Base-by-base conservation (phyloP, 805 yeast species). In the Candida arabinofermentans region DNA sequence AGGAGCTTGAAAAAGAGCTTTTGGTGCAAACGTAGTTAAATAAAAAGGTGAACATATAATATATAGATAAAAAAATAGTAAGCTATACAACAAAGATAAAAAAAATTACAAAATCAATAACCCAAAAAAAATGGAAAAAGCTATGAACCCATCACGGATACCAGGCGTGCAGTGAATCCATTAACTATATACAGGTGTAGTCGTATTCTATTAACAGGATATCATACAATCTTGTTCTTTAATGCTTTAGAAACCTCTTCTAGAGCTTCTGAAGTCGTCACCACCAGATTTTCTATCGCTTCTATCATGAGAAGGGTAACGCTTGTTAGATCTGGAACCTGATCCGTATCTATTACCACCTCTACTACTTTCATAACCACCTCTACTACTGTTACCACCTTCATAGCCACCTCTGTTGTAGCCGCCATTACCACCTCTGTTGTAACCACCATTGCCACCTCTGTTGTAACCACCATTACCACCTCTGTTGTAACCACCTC, bases 401-500 rank as follows among this genome's bases (percentile, higher is more conserved):
- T 37, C 29, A 24, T 34, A 14, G 24, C 24, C 24, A 6, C 31
- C 31, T 9, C 40, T 41, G 36, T 33, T 23, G 29, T 39, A 27
- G 14, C 39, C 24, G 16, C 33, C 24, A 18, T 39, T 27, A 14
- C 43, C 39, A 22, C 19, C 34, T 40, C 45, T 30, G 30, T 37
- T 27, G 21, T 34, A 22, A 29, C 39, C 21, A 27, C 51, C 40
- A 9, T 36, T 32, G 27, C 48, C 43, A 23, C 56, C 49, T 8
- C 56, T 45, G 33, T 33, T 18, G 35, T 18, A 10, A 4, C 39
- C 37, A 23, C 32, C 19, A 19, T n/a, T 18, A 16, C 12, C 17
- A 9, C 17, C 19, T 24, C 39, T 24, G 7, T 18, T 18, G 37
- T 23, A 14, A 3, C 29, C 30, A 19, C 42, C 40, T 29, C 29